Base-by-base conservation (phyloP, 345 rosid species). In the Cardamine occulta region DNA sequence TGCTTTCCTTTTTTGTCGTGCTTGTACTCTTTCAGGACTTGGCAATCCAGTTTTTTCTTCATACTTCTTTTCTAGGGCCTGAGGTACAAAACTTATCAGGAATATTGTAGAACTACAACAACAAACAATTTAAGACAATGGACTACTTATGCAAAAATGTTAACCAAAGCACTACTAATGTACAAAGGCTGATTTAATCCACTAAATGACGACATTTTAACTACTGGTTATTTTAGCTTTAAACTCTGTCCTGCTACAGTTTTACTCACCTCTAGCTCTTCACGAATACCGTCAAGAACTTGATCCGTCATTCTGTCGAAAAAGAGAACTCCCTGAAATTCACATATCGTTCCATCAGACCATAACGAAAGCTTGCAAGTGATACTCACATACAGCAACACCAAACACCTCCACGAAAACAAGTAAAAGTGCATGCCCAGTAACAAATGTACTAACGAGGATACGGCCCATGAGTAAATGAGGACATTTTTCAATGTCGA, bases 231-330 rank as follows among this genome's bases (percentile, higher is more conserved):
- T 55, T 21, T 32, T 70, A 56, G 67, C 34, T 17, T 45, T 55
- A 44, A 23, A 24, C 53, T 47, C 35, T 29, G 6, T 31, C 18
- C 45, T 63, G 54, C n/a, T 49, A 56, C 73, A 58, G 51, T 57
- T 65, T 29, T 39, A 79, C 86, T 82, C 72, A 94, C 97, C 89
- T 91, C 87, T 75, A 94, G 85, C 72, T 85, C 81, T 61, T 60
- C 71, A 12, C 70, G 85, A 68, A 94, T 89, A 63, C 77, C 73
- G 62, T 89, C 91, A 71, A 94, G 86, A 83, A 94, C 95, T 62
- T 87, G 88, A 37, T 85, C 93, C 13, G 89, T 82, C 96, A 91
- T 91, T 86, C 86, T 87, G 75, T 90, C 98, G 24, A 88, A 89
- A 85, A 91, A 94, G 80, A 94, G 84, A 85, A 86, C 69, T 32